A percentile compares a stretch with the other conserved stretches of the same genome.
phyloP scores from a whole-genome alignment of 1,284 basidiomycete genomes.

The Cerioporus squamosus region DNA sequence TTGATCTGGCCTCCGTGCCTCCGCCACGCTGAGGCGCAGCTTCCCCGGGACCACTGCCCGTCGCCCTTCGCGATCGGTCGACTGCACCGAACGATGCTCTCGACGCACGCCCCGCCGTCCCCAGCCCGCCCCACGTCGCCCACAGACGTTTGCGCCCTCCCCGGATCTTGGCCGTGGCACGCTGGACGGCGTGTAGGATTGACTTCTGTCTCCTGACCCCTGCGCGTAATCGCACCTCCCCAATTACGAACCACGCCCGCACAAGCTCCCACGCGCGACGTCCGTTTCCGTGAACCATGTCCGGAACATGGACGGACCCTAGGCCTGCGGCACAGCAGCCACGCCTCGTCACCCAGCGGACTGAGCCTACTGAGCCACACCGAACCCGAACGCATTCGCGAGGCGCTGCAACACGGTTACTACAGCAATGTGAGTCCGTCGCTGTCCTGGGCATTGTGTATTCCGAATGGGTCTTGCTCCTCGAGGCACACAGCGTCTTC shows the following conservation, averaged over 20 bases:
- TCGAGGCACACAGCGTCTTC: conserved; percentile 2
- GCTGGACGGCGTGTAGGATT: conserved; percentile 7
- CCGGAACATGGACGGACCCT: not conserved
- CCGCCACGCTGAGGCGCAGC: not conserved
- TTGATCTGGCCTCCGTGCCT: conserved; percentile 4
- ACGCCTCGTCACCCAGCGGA: not conserved
- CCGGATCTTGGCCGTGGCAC: conserved; percentile 18
- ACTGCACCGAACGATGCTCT: not conserved
- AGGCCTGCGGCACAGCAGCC: not conserved
- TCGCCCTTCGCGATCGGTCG: conserved; percentile 9
- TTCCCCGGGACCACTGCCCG: conserved; percentile 13
- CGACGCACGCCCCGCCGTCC: not conserved
- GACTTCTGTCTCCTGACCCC: conserved; percentile 18
- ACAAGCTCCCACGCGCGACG: conserved; percentile 6
- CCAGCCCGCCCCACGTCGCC: not conserved
- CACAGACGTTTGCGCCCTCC: not conserved
- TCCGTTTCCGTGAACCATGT: conserved; percentile 2
- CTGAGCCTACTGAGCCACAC: no score
- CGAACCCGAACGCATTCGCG: not conserved
- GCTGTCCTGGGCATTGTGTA: conserved; percentile 9
- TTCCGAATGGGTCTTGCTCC: conserved; percentile 4
- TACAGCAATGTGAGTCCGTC: conserved; percentile 11
- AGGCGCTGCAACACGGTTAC: not conserved
- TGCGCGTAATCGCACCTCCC: conserved; percentile 1
- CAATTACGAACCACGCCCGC: not conserved